phyloP scores from a whole-genome alignment of 2,329 filamentous ascomycete genomes.

The Chrysoporthe deuterocubensis region DNA sequence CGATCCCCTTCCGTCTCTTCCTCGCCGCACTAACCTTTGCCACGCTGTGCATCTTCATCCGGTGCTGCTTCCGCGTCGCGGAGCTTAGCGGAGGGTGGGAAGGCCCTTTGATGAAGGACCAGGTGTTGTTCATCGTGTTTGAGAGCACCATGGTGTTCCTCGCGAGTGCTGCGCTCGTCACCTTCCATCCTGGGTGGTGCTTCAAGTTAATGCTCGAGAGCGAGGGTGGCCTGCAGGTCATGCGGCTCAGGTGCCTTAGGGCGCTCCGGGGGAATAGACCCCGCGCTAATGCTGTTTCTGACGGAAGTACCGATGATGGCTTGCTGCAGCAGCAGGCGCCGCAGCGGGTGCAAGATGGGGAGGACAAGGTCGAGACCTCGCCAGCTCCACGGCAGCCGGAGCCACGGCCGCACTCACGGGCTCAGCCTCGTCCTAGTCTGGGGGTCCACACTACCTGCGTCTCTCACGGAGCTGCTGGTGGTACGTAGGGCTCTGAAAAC shows the following conservation, averaged over 20 bases:
- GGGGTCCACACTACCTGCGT: not conserved
- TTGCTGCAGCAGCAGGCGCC: not conserved
- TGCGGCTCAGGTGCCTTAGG: not conserved
- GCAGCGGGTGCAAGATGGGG: not conserved
- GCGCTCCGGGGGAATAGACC: not conserved
- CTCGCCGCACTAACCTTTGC: conserved; percentile 58
- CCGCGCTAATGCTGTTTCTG: not conserved
- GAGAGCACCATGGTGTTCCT: conserved; percentile 59
- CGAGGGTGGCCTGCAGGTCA: conserved; percentile 22
- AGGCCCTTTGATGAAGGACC: conserved; percentile 59
- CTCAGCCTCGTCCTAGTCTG: not conserved
- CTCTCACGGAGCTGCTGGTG: not conserved
- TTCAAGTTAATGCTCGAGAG: conserved; percentile 30
- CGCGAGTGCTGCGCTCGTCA: conserved; percentile 49
- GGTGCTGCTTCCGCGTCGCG: conserved; percentile 67
- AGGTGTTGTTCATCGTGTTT: conserved; percentile 61
- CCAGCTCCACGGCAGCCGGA: not conserved
- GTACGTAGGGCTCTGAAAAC: not conserved
- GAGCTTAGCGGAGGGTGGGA: conserved; percentile 69
- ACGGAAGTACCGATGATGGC: not conserved
- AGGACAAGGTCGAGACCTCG: not conserved
- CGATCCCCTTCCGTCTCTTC: conserved; percentile 56
- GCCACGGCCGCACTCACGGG: not conserved
- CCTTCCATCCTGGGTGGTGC: conserved; percentile 47
- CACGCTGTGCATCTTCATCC: conserved; percentile 66